Percentiles rank a stretch among this genome's conserved stretches.
These are phyloP conservation scores for Paramecium tetraurelia DNA, from an alignment of 73 alveolate genomes.

Conservation along the genomic window DNA sequence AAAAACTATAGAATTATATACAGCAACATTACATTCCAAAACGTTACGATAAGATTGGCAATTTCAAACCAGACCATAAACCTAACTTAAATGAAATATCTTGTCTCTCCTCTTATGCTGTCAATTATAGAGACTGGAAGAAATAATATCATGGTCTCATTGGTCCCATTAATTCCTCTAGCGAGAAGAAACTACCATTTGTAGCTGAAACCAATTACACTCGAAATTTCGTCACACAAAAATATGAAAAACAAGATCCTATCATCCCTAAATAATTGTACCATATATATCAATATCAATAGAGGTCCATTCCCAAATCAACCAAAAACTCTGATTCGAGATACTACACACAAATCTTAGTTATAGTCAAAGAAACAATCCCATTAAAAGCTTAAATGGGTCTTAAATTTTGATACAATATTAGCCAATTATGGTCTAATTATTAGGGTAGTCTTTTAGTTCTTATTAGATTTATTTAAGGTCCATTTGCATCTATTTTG, in stretches of 20 bases:
- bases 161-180: background rate
- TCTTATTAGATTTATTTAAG: background rate
- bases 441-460: background rate
- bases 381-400: background rate
- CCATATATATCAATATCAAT: background rate
- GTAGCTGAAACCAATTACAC: background rate
- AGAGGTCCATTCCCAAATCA: background rate
- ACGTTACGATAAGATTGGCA: background rate
- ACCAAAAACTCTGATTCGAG: background rate
- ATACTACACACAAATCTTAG: background rate
- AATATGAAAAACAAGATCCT: background rate
- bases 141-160: background rate
- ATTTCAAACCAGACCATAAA: background rate
- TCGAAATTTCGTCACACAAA: background rate
- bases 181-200: background rate
- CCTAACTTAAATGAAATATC: background rate
- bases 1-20: background rate
- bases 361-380: background rate
- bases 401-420: background rate
- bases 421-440: constrained; percentile 23
- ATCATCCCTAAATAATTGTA: background rate
- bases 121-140: background rate
- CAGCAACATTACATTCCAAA: background rate
- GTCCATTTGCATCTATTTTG: background rate
- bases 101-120: background rate